Evolutionary conservation across 2,329 filamentous ascomycete genomes (phyloP).

Genomic region (Cladobotryum mycophilum): DNA sequence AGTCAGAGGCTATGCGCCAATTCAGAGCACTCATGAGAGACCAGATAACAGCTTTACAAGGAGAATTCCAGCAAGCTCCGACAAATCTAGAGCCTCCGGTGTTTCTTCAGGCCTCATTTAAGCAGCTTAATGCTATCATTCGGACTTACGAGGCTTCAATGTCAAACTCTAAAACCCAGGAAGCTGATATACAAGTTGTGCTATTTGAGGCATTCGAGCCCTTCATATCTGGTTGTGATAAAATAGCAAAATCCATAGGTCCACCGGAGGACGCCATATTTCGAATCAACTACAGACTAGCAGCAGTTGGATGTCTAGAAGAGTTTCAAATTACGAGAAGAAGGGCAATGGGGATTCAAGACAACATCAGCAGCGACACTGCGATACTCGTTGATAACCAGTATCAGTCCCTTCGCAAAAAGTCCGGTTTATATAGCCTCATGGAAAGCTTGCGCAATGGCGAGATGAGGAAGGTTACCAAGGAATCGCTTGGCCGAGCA

Average conservation of each 20-base stretch:
- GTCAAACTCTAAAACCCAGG: conserved; percentile 50
- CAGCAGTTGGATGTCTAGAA: conserved; percentile 49
- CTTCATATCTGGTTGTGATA: conserved; percentile 70
- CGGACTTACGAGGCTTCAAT: conserved; percentile 82
- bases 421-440: conserved; percentile 66
- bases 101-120: conserved; percentile 74
- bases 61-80: conserved; percentile 62
- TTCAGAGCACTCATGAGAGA: conserved; percentile 79
- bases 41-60: conserved; percentile 67
- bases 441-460: conserved; percentile 48
- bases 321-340: conserved; percentile 58
- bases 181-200: conserved; percentile 67
- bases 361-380: conserved; percentile 49
- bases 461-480: conserved; percentile 14
- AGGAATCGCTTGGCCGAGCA: conserved; percentile 49
- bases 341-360: conserved; percentile 49
- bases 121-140: conserved; percentile 71
- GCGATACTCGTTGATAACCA: conserved; percentile 60
- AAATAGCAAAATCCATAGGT: conserved; percentile 56
- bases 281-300: conserved; percentile 62
- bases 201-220: conserved; percentile 78
- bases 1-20: conserved; percentile 71
- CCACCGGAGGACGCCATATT: conserved; percentile 61
- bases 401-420: conserved; percentile 63
- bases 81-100: conserved; percentile 70